Evolutionary conservation across 805 yeast genomes (phyloP), one percentile per base, ranked within the genome.

Genomic region (Starmerella cellae): DNA sequence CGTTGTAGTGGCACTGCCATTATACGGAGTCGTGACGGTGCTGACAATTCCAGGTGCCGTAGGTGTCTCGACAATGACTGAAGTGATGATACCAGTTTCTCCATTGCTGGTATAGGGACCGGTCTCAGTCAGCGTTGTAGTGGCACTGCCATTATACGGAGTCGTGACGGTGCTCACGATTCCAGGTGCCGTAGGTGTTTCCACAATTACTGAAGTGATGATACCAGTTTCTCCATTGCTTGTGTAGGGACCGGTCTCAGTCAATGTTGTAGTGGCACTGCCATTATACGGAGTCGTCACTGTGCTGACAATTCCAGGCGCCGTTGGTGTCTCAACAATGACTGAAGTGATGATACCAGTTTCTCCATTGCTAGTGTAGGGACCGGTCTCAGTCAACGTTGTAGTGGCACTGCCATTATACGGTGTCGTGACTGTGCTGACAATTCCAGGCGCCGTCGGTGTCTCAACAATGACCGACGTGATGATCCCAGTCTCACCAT

Each of bases 391-490:
- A 6, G 38, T 35, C n/a, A 35, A 4, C 9, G 30, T 26, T 5
- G 38, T 35, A 14, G 17, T 16, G 8, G 9, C 38, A 18, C 28
- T 35, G 8, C 38, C 38, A 13, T 16, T 24, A 20, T 35, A 35
- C 6, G 30, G 30, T 21, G 38, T 35, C 11, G 38, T 35, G 14
- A 20, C 9, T 5, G 38, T 35, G 9, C 10, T 35, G 19, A 18
- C 28, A 6, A 20, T 8, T n/a, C 30, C 30, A 24, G 38, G 38
- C 20, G 38, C 38, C n/a, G 38, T 35, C 16, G 38, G 38, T 5
- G 38, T 34, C 39, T 40, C 43, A 18, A 33, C 39, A 13, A 33
- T 18, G 16, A 40, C 43, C n/a, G 24, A 20, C 16, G 39, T 40
- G 19, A 19, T 26, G 14, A 29, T 17, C 24, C 33, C 33, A 32